Evolutionary conservation across 2,329 filamentous ascomycete genomes (phyloP).

Genomic region (Sphaerulina vaccinii): DNA sequence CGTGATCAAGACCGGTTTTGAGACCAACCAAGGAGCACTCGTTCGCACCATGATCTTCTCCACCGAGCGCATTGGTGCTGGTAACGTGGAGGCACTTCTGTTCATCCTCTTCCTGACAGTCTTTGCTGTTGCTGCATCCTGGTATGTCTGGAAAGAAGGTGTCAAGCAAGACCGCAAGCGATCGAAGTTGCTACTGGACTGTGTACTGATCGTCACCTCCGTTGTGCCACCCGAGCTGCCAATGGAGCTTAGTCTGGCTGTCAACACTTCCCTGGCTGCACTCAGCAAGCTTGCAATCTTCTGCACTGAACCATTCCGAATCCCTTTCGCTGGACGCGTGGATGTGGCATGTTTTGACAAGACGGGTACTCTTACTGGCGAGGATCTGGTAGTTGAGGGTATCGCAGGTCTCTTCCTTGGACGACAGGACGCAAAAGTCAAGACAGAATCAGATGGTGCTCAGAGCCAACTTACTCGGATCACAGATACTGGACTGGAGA

Average conservation of each 20-base stretch:
- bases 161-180: conserved; percentile 92
- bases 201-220: conserved; percentile 94
- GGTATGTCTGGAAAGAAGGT: conserved; percentile 99
- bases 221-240: conserved; percentile 97
- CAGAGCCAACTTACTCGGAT: conserved; percentile 76
- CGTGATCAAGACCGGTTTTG: conserved; percentile 95
- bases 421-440: conserved; percentile 56
- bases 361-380: conserved; percentile 92
- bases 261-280: conserved; percentile 94
- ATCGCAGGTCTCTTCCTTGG: conserved; percentile 84
- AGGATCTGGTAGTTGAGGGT: conserved; percentile 94
- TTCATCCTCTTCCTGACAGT: conserved; percentile 96
- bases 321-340: conserved; percentile 91
- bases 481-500: conserved; percentile 70
- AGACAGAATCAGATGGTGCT: conserved; percentile 71
- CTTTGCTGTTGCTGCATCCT: conserved; percentile 94
- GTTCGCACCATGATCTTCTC: conserved; percentile 99
- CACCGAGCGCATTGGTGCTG: conserved; percentile 96
- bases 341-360: conserved; percentile 99
- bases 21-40: conserved; percentile 95
- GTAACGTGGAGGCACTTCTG: conserved; percentile 91
- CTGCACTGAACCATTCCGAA: conserved; percentile 97
- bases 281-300: conserved; percentile 95
- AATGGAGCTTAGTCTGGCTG: conserved; percentile 95
- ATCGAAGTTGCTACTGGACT: conserved; percentile 95